Evolutionary conservation across 2,329 filamentous ascomycete species (phyloP).

Genomic region (Scedosporium apiospermum): DNA sequence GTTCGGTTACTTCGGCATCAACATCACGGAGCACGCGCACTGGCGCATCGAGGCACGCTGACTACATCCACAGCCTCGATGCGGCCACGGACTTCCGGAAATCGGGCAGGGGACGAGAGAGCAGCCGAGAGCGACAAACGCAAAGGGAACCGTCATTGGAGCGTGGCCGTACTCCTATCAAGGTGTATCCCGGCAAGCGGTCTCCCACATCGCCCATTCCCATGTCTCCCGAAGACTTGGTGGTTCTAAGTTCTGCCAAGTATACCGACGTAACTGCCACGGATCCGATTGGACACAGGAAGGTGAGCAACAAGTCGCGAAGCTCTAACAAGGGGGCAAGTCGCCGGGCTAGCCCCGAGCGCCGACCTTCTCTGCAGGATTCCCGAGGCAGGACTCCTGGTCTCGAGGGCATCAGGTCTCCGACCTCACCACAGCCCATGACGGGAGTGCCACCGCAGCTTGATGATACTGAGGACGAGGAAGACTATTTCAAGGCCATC

Average conservation of each 20-base stretch:
- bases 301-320: slow-evolving; percentile 20
- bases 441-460: slow-evolving; percentile 44
- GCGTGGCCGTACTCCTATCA: slow-evolving; percentile 55
- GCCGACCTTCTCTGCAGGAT: slow-evolving; percentile 32
- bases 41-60: slow-evolving; percentile 48
- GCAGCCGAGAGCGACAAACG: slow-evolving; percentile 32
- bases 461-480: slow-evolving; percentile 55
- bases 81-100: slow-evolving; percentile 57
- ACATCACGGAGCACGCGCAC: slow-evolving; percentile 42
- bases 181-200: slow-evolving; percentile 64
- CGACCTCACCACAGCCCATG: slow-evolving; percentile 39
- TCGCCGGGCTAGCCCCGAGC: slow-evolving; percentile 37
- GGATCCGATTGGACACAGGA: slow-evolving; percentile 8
- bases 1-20: slow-evolving; percentile 47
- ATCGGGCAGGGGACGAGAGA: slow-evolving; percentile 38
- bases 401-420: slow-evolving; percentile 31
- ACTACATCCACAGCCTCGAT: slow-evolving; percentile 81
- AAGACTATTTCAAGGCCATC: slow-evolving; percentile 44
- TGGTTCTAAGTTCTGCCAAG: slow-evolving; percentile 46
- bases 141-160: slow-evolving; percentile 57
- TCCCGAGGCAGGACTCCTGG: slow-evolving; percentile 54
- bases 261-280: background rate
- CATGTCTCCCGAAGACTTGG: slow-evolving; percentile 85
- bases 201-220: slow-evolving; percentile 88
- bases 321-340: slow-evolving; percentile 36